Percentiles rank a stretch among this genome's conserved stretches.
These are phyloP conservation scores for Rossbeevera mucosa DNA, from an alignment of 768 basidiomycete species.

Conservation along the genomic window DNA sequence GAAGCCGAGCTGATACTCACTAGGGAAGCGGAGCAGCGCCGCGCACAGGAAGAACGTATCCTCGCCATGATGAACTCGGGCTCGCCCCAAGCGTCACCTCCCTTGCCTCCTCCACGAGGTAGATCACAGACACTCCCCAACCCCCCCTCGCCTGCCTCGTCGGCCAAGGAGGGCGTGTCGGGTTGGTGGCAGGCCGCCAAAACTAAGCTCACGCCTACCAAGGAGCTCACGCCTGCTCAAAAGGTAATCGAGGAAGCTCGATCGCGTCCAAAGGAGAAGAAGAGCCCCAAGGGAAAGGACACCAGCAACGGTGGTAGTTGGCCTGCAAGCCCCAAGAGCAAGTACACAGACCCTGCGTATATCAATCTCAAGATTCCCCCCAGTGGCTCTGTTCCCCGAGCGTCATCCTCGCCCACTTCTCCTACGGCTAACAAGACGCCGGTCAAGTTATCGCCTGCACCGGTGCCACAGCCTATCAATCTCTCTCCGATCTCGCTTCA, in stretches of 20 bases:
- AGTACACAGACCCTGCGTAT: slow-evolving; percentile 54
- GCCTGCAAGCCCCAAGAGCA: slow-evolving; percentile 50
- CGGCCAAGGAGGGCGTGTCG: slow-evolving; percentile 52
- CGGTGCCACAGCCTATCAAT: slow-evolving; percentile 43
- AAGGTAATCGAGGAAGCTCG: slow-evolving; percentile 76
- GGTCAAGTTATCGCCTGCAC: slow-evolving; percentile 29
- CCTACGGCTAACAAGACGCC: slow-evolving; percentile 48
- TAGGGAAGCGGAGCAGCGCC: slow-evolving; percentile 64
- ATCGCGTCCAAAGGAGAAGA: slow-evolving; percentile 54
- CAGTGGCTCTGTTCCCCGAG: slow-evolving; percentile 42
- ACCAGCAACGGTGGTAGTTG: slow-evolving; percentile 39
- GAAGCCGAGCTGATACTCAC: slow-evolving; percentile 78
- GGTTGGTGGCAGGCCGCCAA: slow-evolving; percentile 78
- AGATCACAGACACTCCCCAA: slow-evolving; percentile 52
- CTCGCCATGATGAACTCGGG: slow-evolving; percentile 61
- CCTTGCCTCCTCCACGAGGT: slow-evolving; percentile 61
- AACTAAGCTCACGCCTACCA: slow-evolving; percentile 72
- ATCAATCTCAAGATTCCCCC: slow-evolving; percentile 53
- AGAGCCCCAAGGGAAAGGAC: slow-evolving; percentile 36
- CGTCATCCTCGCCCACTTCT: slow-evolving; percentile 51
- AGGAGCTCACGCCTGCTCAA: slow-evolving; percentile 82
- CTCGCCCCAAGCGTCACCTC: slow-evolving; percentile 42
- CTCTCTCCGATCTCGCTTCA: slow-evolving; percentile 66
- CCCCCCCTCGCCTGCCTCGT: slow-evolving; percentile 59
- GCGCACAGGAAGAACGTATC: slow-evolving; percentile 67